A percentile compares a stretch with the other conserved stretches of the same genome.
phyloP scores from a whole-genome alignment of 108 stramenopile species.

The Bacterosira constricta region DNA sequence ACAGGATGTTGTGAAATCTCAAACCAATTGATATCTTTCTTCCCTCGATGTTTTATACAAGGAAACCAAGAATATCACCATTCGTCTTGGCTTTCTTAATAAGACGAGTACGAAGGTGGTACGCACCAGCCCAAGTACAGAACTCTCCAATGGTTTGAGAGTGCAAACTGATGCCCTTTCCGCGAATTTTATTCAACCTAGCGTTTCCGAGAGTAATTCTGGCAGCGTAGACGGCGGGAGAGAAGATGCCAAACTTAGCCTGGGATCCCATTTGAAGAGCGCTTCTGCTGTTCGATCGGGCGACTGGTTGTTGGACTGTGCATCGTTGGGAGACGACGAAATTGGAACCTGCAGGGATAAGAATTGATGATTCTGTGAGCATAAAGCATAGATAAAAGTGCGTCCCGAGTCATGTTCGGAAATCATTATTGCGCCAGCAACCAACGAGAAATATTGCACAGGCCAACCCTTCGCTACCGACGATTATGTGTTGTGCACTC shows the following conservation, averaged over 20 bases:
- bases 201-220: constrained; percentile 87
- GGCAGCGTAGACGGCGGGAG: constrained; percentile 95
- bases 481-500: background rate
- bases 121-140: constrained; percentile 90
- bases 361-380: background rate
- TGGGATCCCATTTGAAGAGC: constrained; percentile 73
- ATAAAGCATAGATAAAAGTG: too few species aligned
- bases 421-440: too few species aligned
- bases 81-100: constrained; percentile 89
- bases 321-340: constrained; percentile 80
- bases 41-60: constrained; percentile 73
- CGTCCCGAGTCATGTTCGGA: too few species aligned
- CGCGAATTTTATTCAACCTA: constrained; percentile 84
- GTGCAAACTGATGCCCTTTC: constrained; percentile 93
- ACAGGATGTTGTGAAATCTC: too few species aligned
- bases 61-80: constrained; percentile 95
- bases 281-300: constrained; percentile 39
- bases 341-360: constrained; percentile 56
- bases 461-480: background rate
- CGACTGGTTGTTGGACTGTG: constrained; percentile 30
- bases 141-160: constrained; percentile 93
- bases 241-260: constrained; percentile 97
- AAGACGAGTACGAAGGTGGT: constrained; percentile 84
- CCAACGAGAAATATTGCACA: background rate
- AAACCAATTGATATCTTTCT: too few species aligned